Base-by-base conservation (phyloP, 2,329 filamentous ascomycete genomes). In the Aspergillus sp. region DNA sequence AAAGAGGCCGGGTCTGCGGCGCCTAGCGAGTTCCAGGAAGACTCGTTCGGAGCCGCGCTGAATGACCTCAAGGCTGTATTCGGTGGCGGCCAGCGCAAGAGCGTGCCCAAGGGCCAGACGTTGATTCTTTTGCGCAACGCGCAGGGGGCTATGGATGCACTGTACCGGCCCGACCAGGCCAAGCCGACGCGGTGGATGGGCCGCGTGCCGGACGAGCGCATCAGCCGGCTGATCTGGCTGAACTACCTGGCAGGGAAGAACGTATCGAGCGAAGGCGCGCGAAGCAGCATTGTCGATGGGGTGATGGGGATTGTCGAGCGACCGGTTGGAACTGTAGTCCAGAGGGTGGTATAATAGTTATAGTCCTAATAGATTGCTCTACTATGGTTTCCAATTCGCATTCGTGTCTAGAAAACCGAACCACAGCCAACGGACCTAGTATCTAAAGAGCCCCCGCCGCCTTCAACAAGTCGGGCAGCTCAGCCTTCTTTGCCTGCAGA, bases 211-310 rank as follows among this genome's bases (percentile, higher is more conserved):
- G 91, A 96, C 52, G 83, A 91, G 64, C 69, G 89, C 33, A 68
- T 98, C 8, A 81, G 82, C 35, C 75, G 83, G 36, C 64, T 89
- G 38, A 64, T 96, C 14, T 96, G 89, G 89, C 63, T 95, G 53
- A 82, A 88, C 45, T 98, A 94, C 60, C 67, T 98, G 19, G 85
- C 77, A 4, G 91, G 91, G 0, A 82, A 76, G 56, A 86, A 79
- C 49, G 86, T 95, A 7, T 86, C 86, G 17, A 93, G 85, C 42
- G 86, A 94, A 57, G 69, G 72, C 2, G 84, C 86, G 11, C 73
- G 89, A 45, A 70, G 77, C 60, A 93, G 74, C 46, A 82, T 98
- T 31, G 82, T 93, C 3, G 78, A 93, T 29, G 91, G 91, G 0
- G 74, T 93, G 39, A 80, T 96, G 69, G 80, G 80, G 45, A 82